Evolutionary conservation across 257 asterid species (phyloP).

Genomic region (Penstemon davidsonii): DNA sequence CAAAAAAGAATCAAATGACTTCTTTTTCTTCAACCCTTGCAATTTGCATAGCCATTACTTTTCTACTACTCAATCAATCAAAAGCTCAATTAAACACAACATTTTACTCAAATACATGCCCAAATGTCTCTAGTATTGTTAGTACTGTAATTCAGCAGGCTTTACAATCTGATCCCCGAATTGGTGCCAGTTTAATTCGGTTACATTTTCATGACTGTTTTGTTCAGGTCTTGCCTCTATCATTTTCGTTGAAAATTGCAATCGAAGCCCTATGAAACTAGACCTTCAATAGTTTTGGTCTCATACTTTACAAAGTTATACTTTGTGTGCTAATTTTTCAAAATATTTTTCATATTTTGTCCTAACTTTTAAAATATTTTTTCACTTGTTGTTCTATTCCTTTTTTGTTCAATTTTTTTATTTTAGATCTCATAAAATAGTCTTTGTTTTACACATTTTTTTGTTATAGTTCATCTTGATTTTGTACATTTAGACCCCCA

Average conservation of each 20-base stretch:
- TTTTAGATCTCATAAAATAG: no score
- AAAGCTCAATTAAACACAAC: constrained; percentile 35
- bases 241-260: no score
- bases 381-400: no score
- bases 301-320: no score
- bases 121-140: constrained; percentile 49
- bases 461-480: no score
- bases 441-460: no score
- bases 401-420: no score
- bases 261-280: background rate
- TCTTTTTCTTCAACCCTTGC: background rate
- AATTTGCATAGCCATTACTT: background rate
- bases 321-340: no score
- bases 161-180: constrained; percentile 50
- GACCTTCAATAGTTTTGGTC: no score
- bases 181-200: constrained; percentile 59
- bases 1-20: background rate
- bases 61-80: constrained; percentile 13
- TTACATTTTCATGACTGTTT: constrained; percentile 70
- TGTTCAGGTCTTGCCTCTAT: constrained; percentile 39
- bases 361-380: no score
- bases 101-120: constrained; percentile 33
- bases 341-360: no score
- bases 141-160: constrained; percentile 48
- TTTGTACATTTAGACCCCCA: no score